Base-by-base conservation (phyloP, 805 yeast species). In the Saturnispora gosingensis region DNA sequence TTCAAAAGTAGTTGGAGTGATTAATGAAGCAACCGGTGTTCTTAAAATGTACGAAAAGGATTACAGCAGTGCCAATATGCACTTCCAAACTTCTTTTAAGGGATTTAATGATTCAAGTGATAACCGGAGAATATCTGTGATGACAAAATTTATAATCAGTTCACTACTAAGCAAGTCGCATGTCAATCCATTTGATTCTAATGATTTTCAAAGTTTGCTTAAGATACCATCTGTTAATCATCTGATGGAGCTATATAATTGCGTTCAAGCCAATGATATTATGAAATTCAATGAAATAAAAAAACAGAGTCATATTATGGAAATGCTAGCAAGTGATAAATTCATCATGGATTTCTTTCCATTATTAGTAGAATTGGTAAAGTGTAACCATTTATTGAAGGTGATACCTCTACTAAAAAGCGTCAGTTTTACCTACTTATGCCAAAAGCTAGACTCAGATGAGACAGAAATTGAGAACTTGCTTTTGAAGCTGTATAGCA, bases 21-120 rank as follows among this genome's bases (percentile, higher is more conserved):
- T 87, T 25, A 75, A 80, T 54, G 91, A 86, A 62, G 82, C 88
- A 56, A 87, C 88, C 0, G 95, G 89, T 2, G 75, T 80, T 49
- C 73, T 86, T 56, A 75, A 77, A 47, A 80, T 85, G 74, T 71
- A 76, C 54, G 75, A 77, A 46, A 76, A 75, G 13, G 77, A 81
- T 54, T 86, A 76, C 71, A 79, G 75, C 34, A 65, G 64, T 46
- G 88, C 81, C 0, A 72, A 77, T 25, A 69, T 73, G 46, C 63
- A 59, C 6, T 77, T 78, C 56, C 78, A 74, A 61, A 80, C 75
- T 50, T 68, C 70, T 8, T 79, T 80, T 58, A 76, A 71, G 54
- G 59, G 59, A 1, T 74, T 67, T 61, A 82, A 81, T 24, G 72
- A 70, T 47, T 74, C 82, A 36, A 91, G 89, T 15, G 82, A 82